phyloP scores from a whole-genome alignment of 2,329 filamentous ascomycete genomes.

The Xylariaceae sp. region DNA sequence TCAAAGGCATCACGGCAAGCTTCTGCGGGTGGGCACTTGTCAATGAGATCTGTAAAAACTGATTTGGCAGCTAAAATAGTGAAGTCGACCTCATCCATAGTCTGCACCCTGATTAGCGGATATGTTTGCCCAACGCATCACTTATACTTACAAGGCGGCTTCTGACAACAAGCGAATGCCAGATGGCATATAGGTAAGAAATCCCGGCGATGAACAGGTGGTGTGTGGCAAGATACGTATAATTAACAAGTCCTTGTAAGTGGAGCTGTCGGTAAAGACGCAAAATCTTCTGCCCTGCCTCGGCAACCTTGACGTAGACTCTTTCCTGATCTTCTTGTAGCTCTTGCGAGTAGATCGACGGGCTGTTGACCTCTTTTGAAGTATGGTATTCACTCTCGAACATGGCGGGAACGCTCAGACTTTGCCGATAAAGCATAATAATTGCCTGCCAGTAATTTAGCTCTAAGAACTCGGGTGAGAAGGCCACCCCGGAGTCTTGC shows the following conservation, averaged over 20 bases:
- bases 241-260: slow-evolving; percentile 83
- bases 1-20: slow-evolving; percentile 93
- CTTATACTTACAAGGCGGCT: slow-evolving; percentile 69
- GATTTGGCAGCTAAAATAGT: slow-evolving; percentile 91
- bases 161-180: slow-evolving; percentile 87
- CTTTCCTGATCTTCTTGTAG: slow-evolving; percentile 78
- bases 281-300: slow-evolving; percentile 88
- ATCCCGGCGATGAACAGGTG: slow-evolving; percentile 97
- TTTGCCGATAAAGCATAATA: slow-evolving; percentile 92
- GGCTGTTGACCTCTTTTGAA: slow-evolving; percentile 60
- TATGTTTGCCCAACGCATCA: slow-evolving; percentile 9
- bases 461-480: slow-evolving; percentile 84
- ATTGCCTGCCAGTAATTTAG: slow-evolving; percentile 98
- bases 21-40: slow-evolving; percentile 92
- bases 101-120: slow-evolving; percentile 43
- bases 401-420: slow-evolving; percentile 77
- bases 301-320: slow-evolving; percentile 90
- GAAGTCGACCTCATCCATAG: slow-evolving; percentile 95
- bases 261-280: slow-evolving; percentile 88
- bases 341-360: slow-evolving; percentile 59
- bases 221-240: slow-evolving; percentile 92
- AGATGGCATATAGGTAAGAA: slow-evolving; percentile 94
- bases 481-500: slow-evolving; percentile 77
- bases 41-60: slow-evolving; percentile 83
- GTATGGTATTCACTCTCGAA: slow-evolving; percentile 75